Base-by-base conservation (phyloP, 345 rosid species). In the Anacardium occidentale region DNA sequence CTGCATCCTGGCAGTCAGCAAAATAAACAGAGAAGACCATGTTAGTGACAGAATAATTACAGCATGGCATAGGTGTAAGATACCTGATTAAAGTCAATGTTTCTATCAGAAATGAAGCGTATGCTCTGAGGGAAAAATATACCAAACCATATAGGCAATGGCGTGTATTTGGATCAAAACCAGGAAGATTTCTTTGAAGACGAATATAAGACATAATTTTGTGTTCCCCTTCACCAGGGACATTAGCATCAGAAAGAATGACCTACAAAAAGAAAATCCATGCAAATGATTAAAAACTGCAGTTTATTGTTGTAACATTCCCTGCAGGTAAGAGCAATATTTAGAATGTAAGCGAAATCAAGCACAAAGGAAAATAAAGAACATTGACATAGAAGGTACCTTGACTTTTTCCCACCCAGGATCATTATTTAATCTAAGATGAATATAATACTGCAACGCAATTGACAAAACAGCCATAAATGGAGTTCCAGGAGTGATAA, bases 151-250 rank as follows among this genome's bases (percentile, higher is more conserved):
- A 95, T 68, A 95, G 78, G 84, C 98, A 95, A 83, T 92, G 99
- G 22, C 83, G 84, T 54, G 97, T 91, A 72, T 95, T 93, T 77
- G 98, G 93, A 84, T 95, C 81, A 79, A 82, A 86, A 81, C 93
- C 96, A 75, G 94, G 88, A 83, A 88, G 93, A 75, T 90, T 91
- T 78, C 93, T 90, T 82, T 93, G 98, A 55, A 88, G 91, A 76
- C 97, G 94, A 34, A 96, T 80, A 70, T 87, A 96, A 2, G 96
- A 93, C 89, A 96, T 91, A 74, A 93, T 80, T 81, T 96, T 93
- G 82, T 93, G 99, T 75, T 95, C 99, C 75, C 99, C 99, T 83
- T 95, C 98, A 62, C 99, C 98, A 55, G 99, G 99, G 83, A 91
- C 97, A 86, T 93, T 95, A 64, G 98, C 97, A 90, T 96, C 98